Evolutionary conservation across 495 filamentous ascomycete species (phyloP).

Genomic region (Bombardia bombarda): DNA sequence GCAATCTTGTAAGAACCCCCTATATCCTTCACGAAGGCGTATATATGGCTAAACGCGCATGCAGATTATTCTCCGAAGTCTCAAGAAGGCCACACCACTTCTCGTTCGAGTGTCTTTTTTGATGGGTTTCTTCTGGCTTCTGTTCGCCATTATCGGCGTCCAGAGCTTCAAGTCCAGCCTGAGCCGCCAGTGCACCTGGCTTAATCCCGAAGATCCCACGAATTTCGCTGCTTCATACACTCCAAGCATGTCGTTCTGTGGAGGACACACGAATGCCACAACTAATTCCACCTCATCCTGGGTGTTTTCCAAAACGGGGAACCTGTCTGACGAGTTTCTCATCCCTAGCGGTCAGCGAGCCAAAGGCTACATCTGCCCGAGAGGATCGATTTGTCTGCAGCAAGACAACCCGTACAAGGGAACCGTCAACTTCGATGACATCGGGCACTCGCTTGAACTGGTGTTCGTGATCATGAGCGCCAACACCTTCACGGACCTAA

Average conservation of each 20-base stretch:
- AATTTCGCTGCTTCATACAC: slow-evolving; percentile 37
- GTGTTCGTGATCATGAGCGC: slow-evolving; percentile 99
- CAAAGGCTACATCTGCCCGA: slow-evolving; percentile 91
- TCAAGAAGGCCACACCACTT: slow-evolving; percentile 90
- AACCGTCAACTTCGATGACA: slow-evolving; percentile 93
- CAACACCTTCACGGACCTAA: slow-evolving; percentile 90
- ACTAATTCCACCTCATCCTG: slow-evolving; percentile 58
- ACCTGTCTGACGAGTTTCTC: slow-evolving; percentile 12
- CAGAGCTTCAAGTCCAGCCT: slow-evolving; percentile 97
- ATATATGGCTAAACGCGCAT: slow-evolving; percentile 25
- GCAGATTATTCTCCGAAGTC: slow-evolving; percentile 86
- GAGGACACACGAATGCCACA: slow-evolving; percentile 60
- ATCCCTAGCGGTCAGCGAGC: slow-evolving; percentile 34
- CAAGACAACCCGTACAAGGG: slow-evolving; percentile 72
- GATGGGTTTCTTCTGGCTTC: slow-evolving; percentile 96
- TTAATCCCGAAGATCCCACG: slow-evolving; percentile 48
- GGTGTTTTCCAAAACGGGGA: slow-evolving; percentile 34
- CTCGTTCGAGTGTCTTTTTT: slow-evolving; percentile 94
- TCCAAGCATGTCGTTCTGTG: slow-evolving; percentile 69
- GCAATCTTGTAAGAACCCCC: slow-evolving; percentile 61
- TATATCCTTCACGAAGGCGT: background rate
- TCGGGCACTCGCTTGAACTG: slow-evolving; percentile 78
- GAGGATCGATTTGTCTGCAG: slow-evolving; percentile 73
- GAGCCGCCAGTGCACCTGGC: slow-evolving; percentile 80
- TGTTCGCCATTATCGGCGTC: slow-evolving; percentile 94